Percentiles rank a stretch among this genome's conserved stretches.
phyloP scores from a whole-genome alignment of 306 rosid genomes.

The Begonia peltatifolia region DNA sequence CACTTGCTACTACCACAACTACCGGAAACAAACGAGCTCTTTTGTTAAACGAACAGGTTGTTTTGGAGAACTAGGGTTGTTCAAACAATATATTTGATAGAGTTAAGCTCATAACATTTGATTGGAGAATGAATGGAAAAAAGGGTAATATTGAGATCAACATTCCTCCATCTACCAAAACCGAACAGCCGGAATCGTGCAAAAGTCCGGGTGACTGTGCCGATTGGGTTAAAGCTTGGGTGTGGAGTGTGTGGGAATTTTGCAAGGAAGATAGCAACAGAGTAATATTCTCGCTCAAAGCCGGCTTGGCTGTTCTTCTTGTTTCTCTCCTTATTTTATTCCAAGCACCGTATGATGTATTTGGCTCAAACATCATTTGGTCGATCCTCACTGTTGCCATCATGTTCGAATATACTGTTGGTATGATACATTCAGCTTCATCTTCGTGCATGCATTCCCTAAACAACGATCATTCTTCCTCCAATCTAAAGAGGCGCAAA shows the following conservation, averaged over 20 bases:
- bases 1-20: not conserved
- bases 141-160: slow-evolving; percentile 28
- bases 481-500: not conserved
- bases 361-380: slow-evolving; percentile 59
- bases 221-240: slow-evolving; percentile 15
- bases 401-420: slow-evolving; percentile 74
- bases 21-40: too few relatives aligned
- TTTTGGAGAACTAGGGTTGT: too few relatives aligned
- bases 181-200: not conserved
- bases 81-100: too few relatives aligned
- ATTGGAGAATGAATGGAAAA: slow-evolving; percentile 41
- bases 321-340: slow-evolving; percentile 47
- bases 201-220: slow-evolving; percentile 8
- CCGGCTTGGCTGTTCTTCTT: slow-evolving; percentile 50
- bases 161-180: slow-evolving; percentile 22
- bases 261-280: slow-evolving; percentile 41
- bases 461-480: too few relatives aligned
- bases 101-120: too few relatives aligned
- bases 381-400: slow-evolving; percentile 62
- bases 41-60: too few relatives aligned
- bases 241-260: slow-evolving; percentile 27
- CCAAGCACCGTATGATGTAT: slow-evolving; percentile 47
- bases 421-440: slow-evolving; percentile 16
- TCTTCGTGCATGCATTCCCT: not conserved
- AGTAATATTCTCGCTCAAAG: slow-evolving; percentile 52